Evolutionary conservation across 2,329 filamentous ascomycete species (phyloP), one percentile per base, ranked within the genome.

Genomic region (Nothopassalora personata): DNA sequence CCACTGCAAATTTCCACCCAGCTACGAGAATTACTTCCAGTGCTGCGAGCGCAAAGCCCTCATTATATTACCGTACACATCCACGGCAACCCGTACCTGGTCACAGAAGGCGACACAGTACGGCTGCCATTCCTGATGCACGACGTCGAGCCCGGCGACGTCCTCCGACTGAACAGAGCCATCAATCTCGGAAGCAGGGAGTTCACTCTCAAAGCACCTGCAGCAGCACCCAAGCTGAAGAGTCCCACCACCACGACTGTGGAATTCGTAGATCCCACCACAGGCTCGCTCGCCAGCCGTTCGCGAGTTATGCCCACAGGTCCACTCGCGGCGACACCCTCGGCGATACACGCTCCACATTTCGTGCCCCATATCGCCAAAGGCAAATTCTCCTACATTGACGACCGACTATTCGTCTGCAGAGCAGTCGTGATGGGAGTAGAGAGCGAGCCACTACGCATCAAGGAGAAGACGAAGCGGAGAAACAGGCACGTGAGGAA

Each of bases 131-230:
- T 81, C 69, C 72, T 75, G 18, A 80, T 81, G 77, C 74, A 75
- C 23, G 68, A 73, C 59, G 78, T 80, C 45, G 69, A 73, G 59
- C 87, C 91, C 0, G 94, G 94, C 31, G 93, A 97, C 72, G 79
- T 95, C 39, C 81, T 99, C 60, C 89, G 92, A 6, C 82, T 99
- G 59, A 93, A 96, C 77, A 87, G 91, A 57, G 94, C 91, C 27
- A 87, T 85, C 45, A 80, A 87, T 56, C 77, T 99, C 48, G 94
- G 94, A 30, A 93, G 87, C 66, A 83, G 94, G 64, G 93, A 97
- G 74, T 96, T 90, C 76, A 97, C 93, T 5, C 80, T 97, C 64
- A 90, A 91, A 74, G 77, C 79, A 1, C 90, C 89, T 5, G 78
- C 82, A 4, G 86, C 89, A n/a, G 51, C 67, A 9, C 66, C 70